phyloP scores from a whole-genome alignment of 108 stramenopile species.

The Asterionellopsis glacialis region DNA sequence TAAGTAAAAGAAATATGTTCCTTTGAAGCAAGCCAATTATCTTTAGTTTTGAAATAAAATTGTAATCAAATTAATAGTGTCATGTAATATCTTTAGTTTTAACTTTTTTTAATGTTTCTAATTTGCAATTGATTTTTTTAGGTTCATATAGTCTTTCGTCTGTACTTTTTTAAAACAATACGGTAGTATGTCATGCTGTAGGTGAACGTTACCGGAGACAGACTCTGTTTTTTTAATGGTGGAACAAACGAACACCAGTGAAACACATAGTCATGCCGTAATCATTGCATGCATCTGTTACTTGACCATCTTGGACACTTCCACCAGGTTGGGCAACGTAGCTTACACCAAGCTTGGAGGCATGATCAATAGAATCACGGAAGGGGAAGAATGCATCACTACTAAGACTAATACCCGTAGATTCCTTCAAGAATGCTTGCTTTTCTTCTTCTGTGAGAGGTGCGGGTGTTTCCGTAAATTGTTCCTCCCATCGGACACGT shows the following conservation, averaged over 20 bases:
- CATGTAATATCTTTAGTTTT: no score
- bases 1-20: no score
- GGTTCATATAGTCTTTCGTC: no score
- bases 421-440: slow-evolving; percentile 78
- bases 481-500: slow-evolving; percentile 79
- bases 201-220: not conserved
- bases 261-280: slow-evolving; percentile 98
- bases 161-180: no score
- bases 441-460: slow-evolving; percentile 90
- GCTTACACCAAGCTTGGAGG: slow-evolving; percentile 93
- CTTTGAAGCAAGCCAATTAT: no score
- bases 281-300: slow-evolving; percentile 90
- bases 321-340: slow-evolving; percentile 96
- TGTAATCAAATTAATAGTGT: no score
- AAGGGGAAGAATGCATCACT: slow-evolving; percentile 99
- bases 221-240: slow-evolving; percentile 71
- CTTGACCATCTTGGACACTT: slow-evolving; percentile 86
- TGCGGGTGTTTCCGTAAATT: slow-evolving; percentile 83
- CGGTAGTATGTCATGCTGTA: no score
- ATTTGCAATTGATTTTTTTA: no score
- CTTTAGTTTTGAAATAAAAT: no score
- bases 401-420: slow-evolving; percentile 82
- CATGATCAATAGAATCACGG: slow-evolving; percentile 98
- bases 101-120: no score
- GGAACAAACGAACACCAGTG: slow-evolving; percentile 94